Base-by-base conservation (phyloP, 2,329 filamentous ascomycete species). In the Nothomitra cinnamomea region DNA sequence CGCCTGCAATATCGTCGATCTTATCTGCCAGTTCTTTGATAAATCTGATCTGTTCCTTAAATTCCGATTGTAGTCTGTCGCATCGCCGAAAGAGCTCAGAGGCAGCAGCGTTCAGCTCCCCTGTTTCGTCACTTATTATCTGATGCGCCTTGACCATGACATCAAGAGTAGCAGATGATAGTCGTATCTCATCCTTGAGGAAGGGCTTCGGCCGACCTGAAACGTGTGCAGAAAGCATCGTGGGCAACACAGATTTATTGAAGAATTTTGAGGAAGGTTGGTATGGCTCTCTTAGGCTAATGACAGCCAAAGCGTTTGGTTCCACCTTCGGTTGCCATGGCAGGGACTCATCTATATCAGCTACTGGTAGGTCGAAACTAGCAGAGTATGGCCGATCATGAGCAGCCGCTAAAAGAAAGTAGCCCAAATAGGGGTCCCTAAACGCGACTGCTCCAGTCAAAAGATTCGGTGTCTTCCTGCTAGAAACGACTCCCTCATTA, bases 371-470 rank as follows among this genome's bases (percentile, higher is more conserved):
- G 58, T 80, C 76, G 49, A 77, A 70, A 52, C 68, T 64, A 2
- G 70, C 74, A 28, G 72, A 77, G 58, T 71, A 72, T 1, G 72
- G 72, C 56, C 71, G 69, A 47, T 69, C 70, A 6, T 67, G 66
- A 35, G 67, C 66, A 24, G 67, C 68, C 22, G 73, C 77, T 38
- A 79, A 66, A 45, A 82, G 62, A 25, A 82, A 65, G 58, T 79
- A 78, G 8, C 78, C 78, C 28, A 80, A 61, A 55, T 77, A 74
- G 10, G 72, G 71, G 57, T 80, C 75, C 50, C 75, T 68, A 36
- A 81, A 69, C 22, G 76, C 68, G n/a, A 79, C 65, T 52, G 69
- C 71, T 19, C 70, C 65, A 4, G 73, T 72, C 24, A 71, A 58
- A 67, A 69, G 63, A 58, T 67, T 55, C 60, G 60, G 5, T 56